Conservation (phyloP, 305 asterid genomes). For the Solanum hybrid region DNA sequence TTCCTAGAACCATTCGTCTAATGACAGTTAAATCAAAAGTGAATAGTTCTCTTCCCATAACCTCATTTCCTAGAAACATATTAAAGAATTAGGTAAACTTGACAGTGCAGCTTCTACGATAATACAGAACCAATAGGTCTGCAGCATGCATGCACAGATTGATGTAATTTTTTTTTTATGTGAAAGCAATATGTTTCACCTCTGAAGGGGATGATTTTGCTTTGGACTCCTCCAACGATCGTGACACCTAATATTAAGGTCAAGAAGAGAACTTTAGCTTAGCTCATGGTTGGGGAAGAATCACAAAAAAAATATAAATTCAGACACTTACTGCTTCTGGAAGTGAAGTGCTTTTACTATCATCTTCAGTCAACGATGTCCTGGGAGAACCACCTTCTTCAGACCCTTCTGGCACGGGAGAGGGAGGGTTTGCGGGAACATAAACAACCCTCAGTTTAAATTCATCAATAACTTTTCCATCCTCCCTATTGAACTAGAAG, state of each 20-base stretch:
- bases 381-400: conserved; percentile 79
- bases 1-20: background rate
- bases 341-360: conserved; percentile 30
- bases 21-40: background rate
- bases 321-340: conserved; percentile 45
- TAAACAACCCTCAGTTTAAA: conserved; percentile 70
- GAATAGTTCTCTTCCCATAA: background rate
- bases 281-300: background rate
- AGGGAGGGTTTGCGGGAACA: conserved; percentile 84
- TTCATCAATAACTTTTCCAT: conserved; percentile 57
- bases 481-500: conserved; percentile 54
- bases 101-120: background rate
- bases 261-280: background rate
- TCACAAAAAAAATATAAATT: background rate
- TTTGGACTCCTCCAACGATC: conserved; percentile 38
- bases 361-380: conserved; percentile 54
- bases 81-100: background rate
- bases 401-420: conserved; percentile 92
- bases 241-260: conserved; percentile 32
- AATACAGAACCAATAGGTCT: background rate
- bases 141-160: background rate
- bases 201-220: conserved; percentile 31
- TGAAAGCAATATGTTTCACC: conserved; percentile 23
- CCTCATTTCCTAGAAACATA: background rate
- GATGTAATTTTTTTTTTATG: background rate